A percentile compares a stretch with the other conserved stretches of the same genome.
These are phyloP conservation scores for Paratrypanosoma confusum DNA, from an alignment of 208 protist genomes.

Conservation along the genomic window DNA sequence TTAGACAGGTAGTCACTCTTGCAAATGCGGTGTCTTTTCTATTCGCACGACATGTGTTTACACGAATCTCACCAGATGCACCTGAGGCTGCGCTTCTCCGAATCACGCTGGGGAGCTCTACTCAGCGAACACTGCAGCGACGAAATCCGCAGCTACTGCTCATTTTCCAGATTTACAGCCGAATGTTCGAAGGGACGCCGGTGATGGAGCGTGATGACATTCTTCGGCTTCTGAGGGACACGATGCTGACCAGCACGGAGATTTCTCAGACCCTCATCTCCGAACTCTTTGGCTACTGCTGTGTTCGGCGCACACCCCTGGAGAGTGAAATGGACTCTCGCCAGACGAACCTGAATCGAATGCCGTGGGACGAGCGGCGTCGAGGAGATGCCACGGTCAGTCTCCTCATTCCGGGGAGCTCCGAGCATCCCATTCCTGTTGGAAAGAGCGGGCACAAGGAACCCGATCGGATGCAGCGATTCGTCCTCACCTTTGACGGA, in stretches of 20 bases:
- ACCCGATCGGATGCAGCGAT: slow-evolving; percentile 3
- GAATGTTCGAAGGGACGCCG: slow-evolving; percentile 46
- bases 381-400: slow-evolving; percentile 15
- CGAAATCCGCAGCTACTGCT: slow-evolving; percentile 47
- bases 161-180: slow-evolving; percentile 68
- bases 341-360: no score
- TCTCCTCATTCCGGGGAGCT: not conserved
- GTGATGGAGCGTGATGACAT: slow-evolving; percentile 62
- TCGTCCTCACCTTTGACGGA: slow-evolving; percentile 57
- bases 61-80: no score
- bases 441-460: slow-evolving; percentile 17
- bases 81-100: no score
- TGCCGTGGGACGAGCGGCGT: slow-evolving; percentile 22
- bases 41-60: no score
- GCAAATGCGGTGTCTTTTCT: no score
- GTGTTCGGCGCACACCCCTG: slow-evolving; percentile 24
- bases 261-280: slow-evolving; percentile 71
- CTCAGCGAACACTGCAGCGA: slow-evolving; percentile 36
- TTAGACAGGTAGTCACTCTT: no score
- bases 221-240: slow-evolving; percentile 67
- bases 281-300: slow-evolving; percentile 72
- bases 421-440: no score
- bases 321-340: slow-evolving; percentile 42
- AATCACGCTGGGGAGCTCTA: slow-evolving; percentile 34
- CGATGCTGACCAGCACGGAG: slow-evolving; percentile 83